Conservation (phyloP, 352 stramenopile species). For the Phytopythium boreale region DNA sequence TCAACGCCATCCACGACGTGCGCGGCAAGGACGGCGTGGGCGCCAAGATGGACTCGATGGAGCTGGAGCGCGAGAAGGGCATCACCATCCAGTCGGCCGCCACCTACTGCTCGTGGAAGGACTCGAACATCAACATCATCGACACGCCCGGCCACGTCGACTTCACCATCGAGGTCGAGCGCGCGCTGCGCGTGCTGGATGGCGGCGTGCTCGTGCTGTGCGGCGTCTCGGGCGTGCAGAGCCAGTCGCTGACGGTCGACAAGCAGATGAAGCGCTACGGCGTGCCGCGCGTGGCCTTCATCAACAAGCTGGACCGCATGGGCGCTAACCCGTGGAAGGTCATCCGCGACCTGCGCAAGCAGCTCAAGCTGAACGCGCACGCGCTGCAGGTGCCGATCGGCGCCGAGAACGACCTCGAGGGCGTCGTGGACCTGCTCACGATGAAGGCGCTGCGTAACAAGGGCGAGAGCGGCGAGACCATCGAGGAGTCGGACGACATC, state of each 20-base stretch:
- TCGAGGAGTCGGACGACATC: conserved; percentile 89
- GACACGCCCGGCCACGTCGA: conserved; percentile 99
- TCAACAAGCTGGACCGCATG: conserved; percentile 99
- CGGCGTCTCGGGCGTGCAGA: conserved; percentile 94
- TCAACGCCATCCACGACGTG: conserved; percentile 96
- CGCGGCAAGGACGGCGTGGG: conserved; percentile 97
- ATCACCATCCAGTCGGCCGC: conserved; percentile 99
- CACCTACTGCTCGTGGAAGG: conserved; percentile 95
- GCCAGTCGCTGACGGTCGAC: conserved; percentile 98
- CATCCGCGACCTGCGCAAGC: conserved; percentile 92
- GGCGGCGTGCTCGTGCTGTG: conserved; percentile 95
- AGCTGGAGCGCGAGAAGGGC: conserved; percentile 99
- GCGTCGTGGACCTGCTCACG: conserved; percentile 96
- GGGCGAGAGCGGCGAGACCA: conserved; percentile 87
- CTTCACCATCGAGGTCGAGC: conserved; percentile 99
- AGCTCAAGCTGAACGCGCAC: conserved; percentile 97
- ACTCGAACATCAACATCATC: conserved; percentile 99
- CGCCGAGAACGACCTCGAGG: conserved; percentile 92
- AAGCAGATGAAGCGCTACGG: conserved; percentile 99
- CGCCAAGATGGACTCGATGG: conserved; percentile 99
- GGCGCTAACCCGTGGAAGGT: conserved; percentile 95
- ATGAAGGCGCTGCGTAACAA: conserved; percentile 90
- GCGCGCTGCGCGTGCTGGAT: conserved; percentile 97
- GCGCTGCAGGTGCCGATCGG: conserved; percentile 98
- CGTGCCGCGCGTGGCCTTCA: conserved; percentile 97